phyloP scores from a whole-genome alignment of 2,329 filamentous ascomycete species.

The Trichophyton mentagrophytes region DNA sequence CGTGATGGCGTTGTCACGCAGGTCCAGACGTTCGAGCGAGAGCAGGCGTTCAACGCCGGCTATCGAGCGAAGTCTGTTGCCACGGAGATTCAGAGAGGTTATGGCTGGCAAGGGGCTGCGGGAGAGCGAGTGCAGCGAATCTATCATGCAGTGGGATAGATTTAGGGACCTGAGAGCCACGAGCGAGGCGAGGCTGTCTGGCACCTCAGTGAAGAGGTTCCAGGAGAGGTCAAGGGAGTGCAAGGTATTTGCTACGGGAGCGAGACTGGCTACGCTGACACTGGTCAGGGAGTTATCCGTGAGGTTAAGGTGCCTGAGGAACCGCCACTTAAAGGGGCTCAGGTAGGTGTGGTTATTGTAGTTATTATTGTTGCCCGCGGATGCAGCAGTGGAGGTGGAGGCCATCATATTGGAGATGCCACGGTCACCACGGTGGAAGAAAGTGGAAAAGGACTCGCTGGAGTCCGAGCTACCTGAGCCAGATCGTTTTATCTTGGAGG shows the following conservation, averaged over 20 bases:
- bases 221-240: constrained; percentile 85
- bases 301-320: constrained; percentile 79
- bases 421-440: constrained; percentile 39
- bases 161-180: constrained; percentile 86
- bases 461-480: constrained; percentile 90
- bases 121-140: constrained; percentile 74
- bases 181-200: constrained; percentile 74
- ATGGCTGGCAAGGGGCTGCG: constrained; percentile 84
- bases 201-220: constrained; percentile 88
- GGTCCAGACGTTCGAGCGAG: constrained; percentile 76
- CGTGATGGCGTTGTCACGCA: constrained; percentile 80
- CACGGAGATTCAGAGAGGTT: constrained; percentile 78
- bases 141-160: constrained; percentile 94
- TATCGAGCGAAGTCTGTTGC: constrained; percentile 74
- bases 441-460: constrained; percentile 44
- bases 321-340: constrained; percentile 84
- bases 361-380: constrained; percentile 34
- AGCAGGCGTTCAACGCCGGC: constrained; percentile 81
- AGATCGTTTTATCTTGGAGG: constrained; percentile 68
- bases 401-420: constrained; percentile 65
- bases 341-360: constrained; percentile 43
- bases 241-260: constrained; percentile 72
- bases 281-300: constrained; percentile 82
- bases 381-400: too few species aligned
- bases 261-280: constrained; percentile 61